These are phyloP conservation scores for Chlamydomonas incerta DNA, from an alignment of 139 green algal species.

Conservation along the genomic window DNA sequence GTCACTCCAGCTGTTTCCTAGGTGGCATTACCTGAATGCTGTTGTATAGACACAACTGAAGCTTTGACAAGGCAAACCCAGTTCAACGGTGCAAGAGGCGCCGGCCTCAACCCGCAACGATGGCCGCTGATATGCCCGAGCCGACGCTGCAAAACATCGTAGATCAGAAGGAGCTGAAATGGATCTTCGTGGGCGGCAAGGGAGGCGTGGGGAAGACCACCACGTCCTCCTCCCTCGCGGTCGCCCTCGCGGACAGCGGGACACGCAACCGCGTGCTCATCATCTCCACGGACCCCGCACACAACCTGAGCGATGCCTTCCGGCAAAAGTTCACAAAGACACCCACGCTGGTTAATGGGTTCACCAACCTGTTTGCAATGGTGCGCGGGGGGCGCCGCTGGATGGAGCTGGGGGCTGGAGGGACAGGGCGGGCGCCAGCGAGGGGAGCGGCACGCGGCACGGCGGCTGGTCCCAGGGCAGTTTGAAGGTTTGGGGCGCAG, in stretches of 20 bases:
- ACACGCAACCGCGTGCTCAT: slow-evolving; percentile 90
- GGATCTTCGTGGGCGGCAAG: slow-evolving; percentile 97
- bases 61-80: no score
- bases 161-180: slow-evolving; percentile 90
- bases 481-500: no score
- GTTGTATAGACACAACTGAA: no score
- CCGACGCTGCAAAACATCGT: slow-evolving; percentile 90
- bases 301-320: slow-evolving; percentile 98
- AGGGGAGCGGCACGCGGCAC: no score
- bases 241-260: slow-evolving; percentile 79
- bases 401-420: no score
- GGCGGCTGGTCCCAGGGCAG: no score
- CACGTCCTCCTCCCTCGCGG: slow-evolving; percentile 86
- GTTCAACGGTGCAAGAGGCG: no score
- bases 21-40: no score
- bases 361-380: slow-evolving; percentile 96
- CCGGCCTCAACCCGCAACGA: not conserved
- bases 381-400: slow-evolving; percentile 56
- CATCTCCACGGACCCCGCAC: slow-evolving; percentile 96
- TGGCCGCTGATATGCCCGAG: slow-evolving; percentile 63
- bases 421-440: no score
- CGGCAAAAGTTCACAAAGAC: slow-evolving; percentile 94
- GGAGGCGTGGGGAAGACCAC: slow-evolving; percentile 95
- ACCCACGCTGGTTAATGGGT: slow-evolving; percentile 87
- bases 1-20: no score